Conservation (phyloP, 1,284 basidiomycete species). For the Ceratobasidium sp. region DNA sequence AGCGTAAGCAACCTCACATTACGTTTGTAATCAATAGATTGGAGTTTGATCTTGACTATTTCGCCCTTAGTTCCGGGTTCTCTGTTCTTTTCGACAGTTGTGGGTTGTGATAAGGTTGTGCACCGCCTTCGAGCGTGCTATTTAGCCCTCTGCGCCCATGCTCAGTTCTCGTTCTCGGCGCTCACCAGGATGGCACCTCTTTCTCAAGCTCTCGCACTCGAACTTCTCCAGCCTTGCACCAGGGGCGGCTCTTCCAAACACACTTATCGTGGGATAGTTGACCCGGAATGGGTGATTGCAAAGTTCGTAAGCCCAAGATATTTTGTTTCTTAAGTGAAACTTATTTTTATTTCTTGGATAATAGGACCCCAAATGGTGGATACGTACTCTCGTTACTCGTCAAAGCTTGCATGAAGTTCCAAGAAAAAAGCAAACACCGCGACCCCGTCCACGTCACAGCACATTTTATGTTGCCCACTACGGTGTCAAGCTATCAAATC, state of each 20-base stretch:
- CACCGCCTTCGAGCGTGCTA: too few relatives aligned
- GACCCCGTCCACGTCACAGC: constrained; percentile 70
- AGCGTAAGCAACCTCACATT: too few relatives aligned
- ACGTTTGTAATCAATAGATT: too few relatives aligned
- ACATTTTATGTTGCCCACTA: constrained; percentile 64
- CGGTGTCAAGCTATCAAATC: constrained; percentile 59
- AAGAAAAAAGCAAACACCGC: constrained; percentile 60
- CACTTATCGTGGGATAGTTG: constrained; percentile 20
- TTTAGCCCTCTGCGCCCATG: too few relatives aligned
- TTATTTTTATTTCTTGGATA: background rate
- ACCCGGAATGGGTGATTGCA: constrained; percentile 25
- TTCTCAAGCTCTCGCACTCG: constrained; percentile 8
- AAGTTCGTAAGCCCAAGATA: background rate
- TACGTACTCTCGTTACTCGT: constrained; percentile 68
- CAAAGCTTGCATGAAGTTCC: constrained; percentile 64
- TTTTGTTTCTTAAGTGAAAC: background rate
- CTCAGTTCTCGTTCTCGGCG: background rate
- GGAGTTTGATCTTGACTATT: too few relatives aligned
- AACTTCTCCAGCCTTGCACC: background rate
- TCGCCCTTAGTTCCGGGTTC: too few relatives aligned
- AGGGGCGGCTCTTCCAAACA: background rate
- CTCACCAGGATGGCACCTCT: constrained; percentile 18
- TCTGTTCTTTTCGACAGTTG: too few relatives aligned
- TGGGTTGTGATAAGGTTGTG: too few relatives aligned
- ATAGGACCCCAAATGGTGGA: constrained; percentile 56